These are phyloP conservation scores for Monosporascus cannonballus DNA, from an alignment of 2,329 filamentous ascomycete genomes.

Conservation along the genomic window DNA sequence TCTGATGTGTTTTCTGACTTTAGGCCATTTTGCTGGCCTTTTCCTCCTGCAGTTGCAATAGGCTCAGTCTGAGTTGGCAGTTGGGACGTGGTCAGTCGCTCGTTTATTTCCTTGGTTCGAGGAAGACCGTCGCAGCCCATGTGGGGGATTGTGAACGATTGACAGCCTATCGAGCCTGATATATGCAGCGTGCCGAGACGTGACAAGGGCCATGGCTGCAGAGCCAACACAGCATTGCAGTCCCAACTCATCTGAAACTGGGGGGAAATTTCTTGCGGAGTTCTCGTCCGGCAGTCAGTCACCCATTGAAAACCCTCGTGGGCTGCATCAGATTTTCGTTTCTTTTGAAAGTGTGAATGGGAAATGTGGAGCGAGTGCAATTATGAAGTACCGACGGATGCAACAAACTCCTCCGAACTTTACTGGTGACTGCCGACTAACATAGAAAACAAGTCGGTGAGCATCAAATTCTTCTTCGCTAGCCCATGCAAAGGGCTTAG, in stretches of 20 bases:
- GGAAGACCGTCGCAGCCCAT: slow-evolving; percentile 23
- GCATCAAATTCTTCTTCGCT: too few species aligned
- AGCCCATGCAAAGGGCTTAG: not conserved
- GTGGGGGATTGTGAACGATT: slow-evolving; percentile 29
- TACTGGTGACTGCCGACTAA: too few species aligned
- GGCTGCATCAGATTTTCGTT: not conserved
- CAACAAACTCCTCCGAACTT: too few species aligned
- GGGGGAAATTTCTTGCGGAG: not conserved
- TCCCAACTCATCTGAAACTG: slow-evolving; percentile 4
- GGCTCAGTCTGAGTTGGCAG: slow-evolving; percentile 26
- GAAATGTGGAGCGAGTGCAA: too few species aligned
- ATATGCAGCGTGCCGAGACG: slow-evolving; percentile 25
- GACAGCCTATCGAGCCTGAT: slow-evolving; percentile 37
- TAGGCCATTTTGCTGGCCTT: slow-evolving; percentile 40
- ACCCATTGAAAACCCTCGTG: too few species aligned
- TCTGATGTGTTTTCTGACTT: slow-evolving; percentile 1
- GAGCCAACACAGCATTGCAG: slow-evolving; percentile 37
- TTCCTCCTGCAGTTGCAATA: slow-evolving; percentile 33
- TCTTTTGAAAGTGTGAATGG: too few species aligned
- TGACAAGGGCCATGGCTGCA: slow-evolving; percentile 38
- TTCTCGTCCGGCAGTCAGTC: too few species aligned
- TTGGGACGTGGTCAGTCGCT: slow-evolving; percentile 25
- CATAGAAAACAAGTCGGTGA: too few species aligned
- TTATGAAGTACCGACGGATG: too few species aligned
- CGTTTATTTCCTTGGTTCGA: slow-evolving; percentile 34